Percentiles rank a stretch among this genome's conserved stretches.
Evolutionary conservation across 257 asterid genomes (phyloP).

Genomic region (Ilex aquifolium): DNA sequence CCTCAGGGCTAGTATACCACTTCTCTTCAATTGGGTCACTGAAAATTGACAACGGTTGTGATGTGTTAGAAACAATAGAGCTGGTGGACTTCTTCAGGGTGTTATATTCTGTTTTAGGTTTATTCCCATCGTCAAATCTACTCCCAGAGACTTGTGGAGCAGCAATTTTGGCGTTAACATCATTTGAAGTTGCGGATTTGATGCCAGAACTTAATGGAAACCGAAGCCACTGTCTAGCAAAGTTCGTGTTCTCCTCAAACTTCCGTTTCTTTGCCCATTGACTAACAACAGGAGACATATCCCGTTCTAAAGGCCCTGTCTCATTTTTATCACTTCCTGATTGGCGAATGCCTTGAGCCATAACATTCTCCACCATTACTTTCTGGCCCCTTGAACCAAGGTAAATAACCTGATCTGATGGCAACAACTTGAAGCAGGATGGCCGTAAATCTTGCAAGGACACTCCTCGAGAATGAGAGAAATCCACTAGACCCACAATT

Average conservation of each 20-base stretch:
- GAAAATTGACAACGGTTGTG: conserved; percentile 29
- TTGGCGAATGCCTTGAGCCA: conserved; percentile 29
- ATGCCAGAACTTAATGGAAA: conserved; percentile 43
- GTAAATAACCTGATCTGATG: conserved; percentile 43
- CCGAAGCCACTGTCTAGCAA: conserved; percentile 53
- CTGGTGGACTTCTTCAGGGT: conserved; percentile 20
- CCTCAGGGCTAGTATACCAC: conserved; percentile 91
- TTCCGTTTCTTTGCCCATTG: conserved; percentile 51
- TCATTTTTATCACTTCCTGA: conserved; percentile 27
- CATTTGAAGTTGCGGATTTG: conserved; percentile 28
- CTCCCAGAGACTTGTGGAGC: conserved; percentile 26
- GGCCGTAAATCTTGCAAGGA: conserved; percentile 62
- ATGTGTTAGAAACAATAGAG: conserved; percentile 26
- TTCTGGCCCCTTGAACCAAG: conserved; percentile 43
- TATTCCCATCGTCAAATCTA: conserved; percentile 24
- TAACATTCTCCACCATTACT: conserved; percentile 25
- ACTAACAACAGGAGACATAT: conserved; percentile 23
- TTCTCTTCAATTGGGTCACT: conserved; percentile 48
- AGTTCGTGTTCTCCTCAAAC: conserved; percentile 31
- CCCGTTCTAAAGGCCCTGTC: conserved; percentile 41
- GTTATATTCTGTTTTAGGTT: conserved; percentile 25
- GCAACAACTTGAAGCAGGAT: conserved; percentile 67
- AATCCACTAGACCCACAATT: conserved; percentile 69
- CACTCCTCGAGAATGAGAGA: conserved; percentile 65
- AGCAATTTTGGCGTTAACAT: conserved; percentile 15